A percentile compares a stretch with the other conserved stretches of the same genome.
phyloP scores from a whole-genome alignment of 345 rosid genomes.

The Angophora floribunda region DNA sequence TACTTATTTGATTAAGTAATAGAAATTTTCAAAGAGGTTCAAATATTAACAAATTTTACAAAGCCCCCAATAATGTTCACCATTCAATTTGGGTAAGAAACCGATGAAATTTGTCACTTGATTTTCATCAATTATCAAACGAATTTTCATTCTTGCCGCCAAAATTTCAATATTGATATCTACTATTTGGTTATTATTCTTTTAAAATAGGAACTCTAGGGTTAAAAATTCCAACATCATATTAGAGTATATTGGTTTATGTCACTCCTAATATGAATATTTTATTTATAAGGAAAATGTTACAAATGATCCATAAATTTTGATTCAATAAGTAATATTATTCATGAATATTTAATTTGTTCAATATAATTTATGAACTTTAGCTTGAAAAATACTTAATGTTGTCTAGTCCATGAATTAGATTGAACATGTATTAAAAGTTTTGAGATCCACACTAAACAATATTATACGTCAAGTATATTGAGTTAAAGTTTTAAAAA shows the following conservation, averaged over 20 bases:
- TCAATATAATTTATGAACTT: rapidly evolving
- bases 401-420: rapidly evolving
- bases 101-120: not conserved
- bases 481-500: rapidly evolving
- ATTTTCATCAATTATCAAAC: not conserved
- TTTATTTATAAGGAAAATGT: too few species aligned
- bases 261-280: rapidly evolving
- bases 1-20: not conserved
- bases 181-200: not conserved
- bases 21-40: not conserved
- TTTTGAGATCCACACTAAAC: rapidly evolving
- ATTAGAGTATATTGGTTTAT: not conserved
- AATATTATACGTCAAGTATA: too few species aligned
- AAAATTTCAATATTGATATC: not conserved
- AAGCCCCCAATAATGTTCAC: not conserved
- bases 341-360: not conserved
- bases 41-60: not conserved
- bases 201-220: not conserved
- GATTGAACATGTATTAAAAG: rapidly evolving
- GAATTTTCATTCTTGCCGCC: not conserved
- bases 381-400: rapidly evolving
- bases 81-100: not conserved
- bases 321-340: rapidly evolving
- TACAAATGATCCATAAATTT: rapidly evolving
- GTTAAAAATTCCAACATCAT: not conserved